Conservation (phyloP, 108 stramenopile species). For the Nitzschia putrida region DNA sequence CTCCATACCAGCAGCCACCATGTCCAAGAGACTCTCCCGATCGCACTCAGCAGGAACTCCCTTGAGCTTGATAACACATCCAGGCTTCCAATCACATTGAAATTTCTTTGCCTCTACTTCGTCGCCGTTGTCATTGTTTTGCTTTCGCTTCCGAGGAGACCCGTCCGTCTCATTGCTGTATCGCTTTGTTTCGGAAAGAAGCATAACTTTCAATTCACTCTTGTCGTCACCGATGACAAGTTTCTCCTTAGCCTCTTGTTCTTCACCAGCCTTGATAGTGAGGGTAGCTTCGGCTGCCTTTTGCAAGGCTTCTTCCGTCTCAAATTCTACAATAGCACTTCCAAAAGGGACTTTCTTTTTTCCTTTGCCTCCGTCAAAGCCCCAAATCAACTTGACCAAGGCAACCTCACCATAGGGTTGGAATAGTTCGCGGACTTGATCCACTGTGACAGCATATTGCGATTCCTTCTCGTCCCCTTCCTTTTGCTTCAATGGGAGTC, state of each 20-base stretch:
- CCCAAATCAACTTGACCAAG: constrained; percentile 59
- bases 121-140: constrained; percentile 19
- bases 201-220: constrained; percentile 33
- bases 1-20: constrained; percentile 53
- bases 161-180: constrained; percentile 28
- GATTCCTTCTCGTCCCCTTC: constrained; percentile 28
- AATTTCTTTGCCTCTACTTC: constrained; percentile 46
- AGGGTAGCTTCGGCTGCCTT: constrained; percentile 75
- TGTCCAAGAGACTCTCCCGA: constrained; percentile 74
- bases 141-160: constrained; percentile 11
- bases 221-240: constrained; percentile 34
- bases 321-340: constrained; percentile 84
- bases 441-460: constrained; percentile 63
- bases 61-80: constrained; percentile 74
- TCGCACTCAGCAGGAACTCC: constrained; percentile 73
- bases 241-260: constrained; percentile 42
- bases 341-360: constrained; percentile 48
- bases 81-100: constrained; percentile 73
- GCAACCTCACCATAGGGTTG: constrained; percentile 71
- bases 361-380: constrained; percentile 19
- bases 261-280: constrained; percentile 42
- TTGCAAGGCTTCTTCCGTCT: constrained; percentile 62
- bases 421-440: constrained; percentile 72
- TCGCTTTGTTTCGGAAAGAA: constrained; percentile 44
- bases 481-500: constrained; percentile 61